Conservation (phyloP, 2,329 filamentous ascomycete genomes). For the Fusarium illudens region DNA sequence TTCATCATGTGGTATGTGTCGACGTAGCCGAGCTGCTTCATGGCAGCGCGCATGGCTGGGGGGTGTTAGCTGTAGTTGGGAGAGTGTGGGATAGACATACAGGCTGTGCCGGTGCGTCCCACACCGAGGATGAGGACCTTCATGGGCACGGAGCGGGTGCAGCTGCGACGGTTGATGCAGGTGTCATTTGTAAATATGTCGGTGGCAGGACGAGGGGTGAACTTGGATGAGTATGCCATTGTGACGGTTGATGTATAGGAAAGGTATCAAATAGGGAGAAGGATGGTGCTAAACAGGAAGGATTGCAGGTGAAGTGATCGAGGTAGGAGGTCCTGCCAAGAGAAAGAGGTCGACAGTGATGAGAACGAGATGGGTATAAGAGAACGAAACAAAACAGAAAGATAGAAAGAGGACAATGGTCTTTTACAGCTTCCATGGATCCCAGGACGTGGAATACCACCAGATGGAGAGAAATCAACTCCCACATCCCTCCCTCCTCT, state of each 20-base stretch:
- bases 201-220: slow-evolving; percentile 55
- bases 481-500: slow-evolving; percentile 6
- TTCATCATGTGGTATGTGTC: slow-evolving; percentile 81
- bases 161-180: slow-evolving; percentile 72
- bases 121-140: slow-evolving; percentile 75
- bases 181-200: slow-evolving; percentile 72
- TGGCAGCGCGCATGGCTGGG: slow-evolving; percentile 69
- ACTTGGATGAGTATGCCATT: slow-evolving; percentile 45
- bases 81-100: slow-evolving; percentile 52
- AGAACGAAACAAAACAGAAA: neutral
- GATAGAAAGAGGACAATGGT: neutral
- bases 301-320: neutral
- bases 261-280: neutral
- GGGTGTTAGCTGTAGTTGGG: neutral
- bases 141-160: slow-evolving; percentile 74
- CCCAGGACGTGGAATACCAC: neutral
- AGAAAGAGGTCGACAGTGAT: neutral
- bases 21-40: slow-evolving; percentile 71
- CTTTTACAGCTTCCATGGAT: neutral
- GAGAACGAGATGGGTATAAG: neutral
- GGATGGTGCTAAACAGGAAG: neutral
- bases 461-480: neutral
- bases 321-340: neutral
- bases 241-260: neutral
- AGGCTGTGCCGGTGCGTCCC: slow-evolving; percentile 75